These are phyloP conservation scores for Plenodomus biglobosus DNA, from an alignment of 2,329 filamentous ascomycete species.

Conservation along the genomic window DNA sequence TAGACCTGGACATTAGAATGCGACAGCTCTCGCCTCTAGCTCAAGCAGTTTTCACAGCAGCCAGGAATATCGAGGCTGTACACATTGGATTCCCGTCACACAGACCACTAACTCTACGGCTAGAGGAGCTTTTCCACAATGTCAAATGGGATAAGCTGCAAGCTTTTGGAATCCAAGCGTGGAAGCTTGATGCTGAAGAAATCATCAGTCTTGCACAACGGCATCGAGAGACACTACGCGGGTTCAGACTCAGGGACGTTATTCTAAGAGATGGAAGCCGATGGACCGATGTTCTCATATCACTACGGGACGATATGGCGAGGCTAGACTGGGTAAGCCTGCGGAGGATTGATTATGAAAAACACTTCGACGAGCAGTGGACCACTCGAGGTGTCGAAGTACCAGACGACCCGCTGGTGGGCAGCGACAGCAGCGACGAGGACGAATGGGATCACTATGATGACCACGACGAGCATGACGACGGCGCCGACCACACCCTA, in stretches of 20 bases:
- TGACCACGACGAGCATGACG: slow-evolving; percentile 34
- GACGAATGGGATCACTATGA: slow-evolving; percentile 38
- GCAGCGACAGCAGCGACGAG: slow-evolving; percentile 49
- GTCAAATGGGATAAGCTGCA: slow-evolving; percentile 63
- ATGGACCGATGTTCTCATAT: slow-evolving; percentile 63
- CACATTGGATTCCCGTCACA: slow-evolving; percentile 66
- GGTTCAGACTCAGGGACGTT: slow-evolving; percentile 62
- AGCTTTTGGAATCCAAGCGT: slow-evolving; percentile 66
- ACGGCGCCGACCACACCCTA: slow-evolving; percentile 23
- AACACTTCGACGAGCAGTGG: slow-evolving; percentile 54
- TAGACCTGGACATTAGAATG: slow-evolving; percentile 60
- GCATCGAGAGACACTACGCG: slow-evolving; percentile 59
- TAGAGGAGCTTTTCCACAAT: slow-evolving; percentile 65
- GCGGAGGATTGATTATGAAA: slow-evolving; percentile 62
- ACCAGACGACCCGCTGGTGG: slow-evolving; percentile 48
- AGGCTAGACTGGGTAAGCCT: slow-evolving; percentile 64
- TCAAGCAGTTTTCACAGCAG: slow-evolving; percentile 58
- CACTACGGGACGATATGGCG: slow-evolving; percentile 59
- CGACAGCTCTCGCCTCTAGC: slow-evolving; percentile 60
- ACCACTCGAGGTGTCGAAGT: slow-evolving; percentile 51
- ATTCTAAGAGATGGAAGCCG: slow-evolving; percentile 60
- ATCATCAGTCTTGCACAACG: slow-evolving; percentile 60
- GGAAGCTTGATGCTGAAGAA: slow-evolving; percentile 62
- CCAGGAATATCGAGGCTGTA: slow-evolving; percentile 62
- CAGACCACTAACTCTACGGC: slow-evolving; percentile 57